Evolutionary conservation across 805 yeast species (phyloP), one percentile per base, ranked within the genome.

Genomic region (Ogataea paradorogensis): DNA sequence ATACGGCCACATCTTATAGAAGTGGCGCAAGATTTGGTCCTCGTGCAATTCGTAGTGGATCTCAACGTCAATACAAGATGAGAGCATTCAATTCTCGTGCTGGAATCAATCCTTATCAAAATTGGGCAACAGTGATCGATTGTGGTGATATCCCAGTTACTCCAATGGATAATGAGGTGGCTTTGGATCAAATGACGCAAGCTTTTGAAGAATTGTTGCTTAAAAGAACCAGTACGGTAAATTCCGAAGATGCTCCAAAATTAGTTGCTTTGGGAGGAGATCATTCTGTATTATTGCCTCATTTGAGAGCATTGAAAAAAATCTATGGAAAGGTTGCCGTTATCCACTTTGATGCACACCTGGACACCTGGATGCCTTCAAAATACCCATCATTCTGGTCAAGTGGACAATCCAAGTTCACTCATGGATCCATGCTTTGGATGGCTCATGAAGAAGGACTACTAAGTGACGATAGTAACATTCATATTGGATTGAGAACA

Each of bases 371-470:
- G 91, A 59, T 79, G 47, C 93, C 95, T 9, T 69, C 74, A 44
- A 73, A 79, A 57, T 84, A 84, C 55, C 84, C 86, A 9, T 52
- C 61, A 9, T 58, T 48, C 36, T 59, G 64, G 64, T 48, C 52
- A 3, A 53, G 56, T 30, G 52, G 50, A 14, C 64, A 59, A 50
- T 66, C 74, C 29, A 78, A 80, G 35, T 73, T 82, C 60, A 86
- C 84, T 29, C 95, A 86, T 55, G 95, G 95, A 5, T 80, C 93
- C 6, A 84, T 86, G 90, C 69, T 86, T 27, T 85, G 93, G 93
- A 73, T 81, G 71, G 91, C 91, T 6, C 61, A 63, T 38, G 69
- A 81, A 42, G 95, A 86, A 56, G 89, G 85, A 0, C 65, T 84
- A 37, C 59, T 83, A 23, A 53, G 69, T 40, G 65, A 77, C 23